These are phyloP conservation scores for Neobulgaria alba DNA, from an alignment of 2,329 filamentous ascomycete genomes.

Conservation along the genomic window DNA sequence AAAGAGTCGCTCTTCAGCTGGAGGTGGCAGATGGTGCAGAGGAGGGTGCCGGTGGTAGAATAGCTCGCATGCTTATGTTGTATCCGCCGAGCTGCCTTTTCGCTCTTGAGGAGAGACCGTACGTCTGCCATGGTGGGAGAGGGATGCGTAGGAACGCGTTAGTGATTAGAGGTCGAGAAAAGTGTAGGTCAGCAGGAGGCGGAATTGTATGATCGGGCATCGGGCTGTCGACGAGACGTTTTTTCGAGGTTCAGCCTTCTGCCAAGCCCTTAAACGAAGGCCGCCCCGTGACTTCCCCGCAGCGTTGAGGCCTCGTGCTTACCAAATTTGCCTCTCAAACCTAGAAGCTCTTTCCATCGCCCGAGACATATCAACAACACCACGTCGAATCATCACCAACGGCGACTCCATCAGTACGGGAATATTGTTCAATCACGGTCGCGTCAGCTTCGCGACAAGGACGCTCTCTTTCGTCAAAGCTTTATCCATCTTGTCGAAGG, in stretches of 20 bases:
- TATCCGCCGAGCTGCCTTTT: slow-evolving; percentile 66
- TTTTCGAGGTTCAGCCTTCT: not conserved
- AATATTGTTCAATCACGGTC: not conserved
- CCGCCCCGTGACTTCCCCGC: not conserved
- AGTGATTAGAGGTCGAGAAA: too few relatives aligned
- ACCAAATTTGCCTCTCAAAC: too few relatives aligned
- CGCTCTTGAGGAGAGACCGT: slow-evolving; percentile 68
- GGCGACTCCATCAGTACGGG: not conserved
- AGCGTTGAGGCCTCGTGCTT: not conserved
- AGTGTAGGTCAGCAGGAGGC: too few relatives aligned
- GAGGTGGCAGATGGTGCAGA: slow-evolving; percentile 59
- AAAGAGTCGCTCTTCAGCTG: slow-evolving; percentile 56
- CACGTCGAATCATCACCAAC: not conserved
- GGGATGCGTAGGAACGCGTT: too few relatives aligned
- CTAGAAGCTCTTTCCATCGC: not conserved
- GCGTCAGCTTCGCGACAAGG: not conserved
- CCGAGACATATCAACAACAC: not conserved
- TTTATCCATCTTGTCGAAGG: not conserved
- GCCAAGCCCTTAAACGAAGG: not conserved
- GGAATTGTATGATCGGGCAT: too few relatives aligned
- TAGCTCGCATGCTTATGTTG: slow-evolving; percentile 62
- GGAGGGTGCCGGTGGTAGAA: slow-evolving; percentile 56
- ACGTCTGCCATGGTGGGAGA: slow-evolving; percentile 60
- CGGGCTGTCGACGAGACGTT: too few relatives aligned
- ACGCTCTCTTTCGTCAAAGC: not conserved